Evolutionary conservation across 2,329 filamentous ascomycete species (phyloP).

Genomic region (Fusarium anthophilum): DNA sequence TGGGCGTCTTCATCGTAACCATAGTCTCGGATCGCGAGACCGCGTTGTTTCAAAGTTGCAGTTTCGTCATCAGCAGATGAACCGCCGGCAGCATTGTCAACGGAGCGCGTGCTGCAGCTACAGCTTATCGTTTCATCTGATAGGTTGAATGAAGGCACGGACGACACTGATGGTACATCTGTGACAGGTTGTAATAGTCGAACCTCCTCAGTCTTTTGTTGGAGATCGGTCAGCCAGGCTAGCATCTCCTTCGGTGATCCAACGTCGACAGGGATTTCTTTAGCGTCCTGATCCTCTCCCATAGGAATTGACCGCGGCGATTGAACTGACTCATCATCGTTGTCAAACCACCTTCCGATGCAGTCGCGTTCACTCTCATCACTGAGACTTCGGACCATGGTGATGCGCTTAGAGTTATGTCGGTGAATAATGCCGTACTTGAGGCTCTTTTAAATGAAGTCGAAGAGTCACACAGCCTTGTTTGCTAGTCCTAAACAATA

Average conservation of each 20-base stretch:
- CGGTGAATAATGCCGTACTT: no score
- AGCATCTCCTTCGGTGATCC: not conserved
- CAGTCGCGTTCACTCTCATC: not conserved
- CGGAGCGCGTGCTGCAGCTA: not conserved
- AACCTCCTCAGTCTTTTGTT: not conserved
- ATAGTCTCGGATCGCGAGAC: rapidly evolving
- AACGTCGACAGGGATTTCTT: not conserved
- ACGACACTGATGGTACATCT: not conserved
- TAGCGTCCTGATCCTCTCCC: not conserved
- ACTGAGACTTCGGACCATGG: not conserved
- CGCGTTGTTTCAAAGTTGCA: no score
- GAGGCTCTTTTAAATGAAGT: not conserved
- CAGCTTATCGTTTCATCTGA: not conserved
- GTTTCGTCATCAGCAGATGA: not conserved
- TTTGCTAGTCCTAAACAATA: not conserved
- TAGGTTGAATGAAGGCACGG: not conserved
- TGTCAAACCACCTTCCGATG: not conserved
- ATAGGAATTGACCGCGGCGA: not conserved
- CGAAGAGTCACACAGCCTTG: not conserved
- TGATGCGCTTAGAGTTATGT: not conserved
- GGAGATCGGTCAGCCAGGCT: not conserved
- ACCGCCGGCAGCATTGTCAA: not conserved
- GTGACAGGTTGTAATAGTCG: not conserved
- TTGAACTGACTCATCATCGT: not conserved
- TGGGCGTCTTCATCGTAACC: not conserved